Conservation (phyloP, 2,329 filamentous ascomycete species). For the Daldinia eschscholtzii region DNA sequence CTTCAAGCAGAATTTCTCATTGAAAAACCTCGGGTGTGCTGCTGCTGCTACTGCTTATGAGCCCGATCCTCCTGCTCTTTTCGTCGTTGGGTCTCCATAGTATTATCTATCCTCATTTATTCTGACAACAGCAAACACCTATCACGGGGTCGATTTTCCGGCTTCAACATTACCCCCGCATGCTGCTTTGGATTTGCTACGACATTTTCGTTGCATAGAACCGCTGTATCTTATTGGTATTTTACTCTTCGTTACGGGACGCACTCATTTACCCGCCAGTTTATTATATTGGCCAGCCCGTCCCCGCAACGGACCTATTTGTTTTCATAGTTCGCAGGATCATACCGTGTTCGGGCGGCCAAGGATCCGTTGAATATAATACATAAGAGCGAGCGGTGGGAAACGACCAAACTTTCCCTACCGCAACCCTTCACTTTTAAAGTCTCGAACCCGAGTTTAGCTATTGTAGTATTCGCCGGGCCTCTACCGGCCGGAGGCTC, state of each 20-base stretch:
- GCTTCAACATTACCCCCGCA: slow-evolving; percentile 28
- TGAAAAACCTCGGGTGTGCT: slow-evolving; percentile 22
- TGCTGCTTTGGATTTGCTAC: slow-evolving; percentile 23
- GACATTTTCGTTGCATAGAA: slow-evolving; percentile 30
- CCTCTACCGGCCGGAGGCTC: slow-evolving; percentile 30
- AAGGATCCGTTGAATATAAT: slow-evolving; percentile 33
- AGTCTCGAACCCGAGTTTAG: slow-evolving; percentile 12
- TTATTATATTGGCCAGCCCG: slow-evolving; percentile 31
- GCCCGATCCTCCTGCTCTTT: slow-evolving; percentile 29
- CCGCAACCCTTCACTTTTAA: background rate
- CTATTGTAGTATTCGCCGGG: slow-evolving; percentile 23
- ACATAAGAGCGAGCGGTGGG: slow-evolving; percentile 17
- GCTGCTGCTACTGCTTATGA: slow-evolving; percentile 15
- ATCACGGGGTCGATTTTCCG: slow-evolving; percentile 10
- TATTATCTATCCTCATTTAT: slow-evolving; percentile 14
- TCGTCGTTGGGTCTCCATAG: slow-evolving; percentile 25
- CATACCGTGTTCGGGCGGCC: slow-evolving; percentile 26
- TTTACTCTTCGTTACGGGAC: slow-evolving; percentile 24
- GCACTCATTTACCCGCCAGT: slow-evolving; percentile 39
- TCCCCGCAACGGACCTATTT: slow-evolving; percentile 32
- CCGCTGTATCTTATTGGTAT: slow-evolving; percentile 32
- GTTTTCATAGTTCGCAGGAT: slow-evolving; percentile 22
- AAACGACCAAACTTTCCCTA: slow-evolving; percentile 24
- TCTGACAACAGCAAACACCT: slow-evolving; percentile 3
- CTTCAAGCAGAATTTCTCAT: slow-evolving; percentile 12